Percentiles rank a stretch among this genome's conserved stretches.
These are phyloP conservation scores for Favolaschia claudopus DNA, from an alignment of 768 basidiomycete species.

Conservation along the genomic window DNA sequence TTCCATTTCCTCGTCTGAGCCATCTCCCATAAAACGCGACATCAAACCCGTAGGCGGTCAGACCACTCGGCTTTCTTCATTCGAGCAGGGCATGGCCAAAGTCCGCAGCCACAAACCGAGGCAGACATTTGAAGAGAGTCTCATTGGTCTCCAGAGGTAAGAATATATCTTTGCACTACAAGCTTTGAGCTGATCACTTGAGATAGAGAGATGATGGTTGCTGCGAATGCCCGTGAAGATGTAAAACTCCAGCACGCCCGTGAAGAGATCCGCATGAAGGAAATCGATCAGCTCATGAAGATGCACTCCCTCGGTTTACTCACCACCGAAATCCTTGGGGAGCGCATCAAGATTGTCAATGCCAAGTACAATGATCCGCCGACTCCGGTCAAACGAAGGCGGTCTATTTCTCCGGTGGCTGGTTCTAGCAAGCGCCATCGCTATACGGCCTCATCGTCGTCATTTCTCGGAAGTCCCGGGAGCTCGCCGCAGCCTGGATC, in stretches of 20 bases:
- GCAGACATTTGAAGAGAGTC: slow-evolving; percentile 4
- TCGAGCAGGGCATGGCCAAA: slow-evolving; percentile 6
- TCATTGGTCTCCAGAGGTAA: slow-evolving; percentile 20
- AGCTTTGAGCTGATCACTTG: background rate
- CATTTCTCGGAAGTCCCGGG: too few species aligned
- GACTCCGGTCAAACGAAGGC: too few species aligned
- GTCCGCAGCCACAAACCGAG: slow-evolving; percentile 11
- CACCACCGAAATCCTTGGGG: background rate
- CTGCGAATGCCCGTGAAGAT: background rate
- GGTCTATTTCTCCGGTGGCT: too few species aligned
- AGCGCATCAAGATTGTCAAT: background rate
- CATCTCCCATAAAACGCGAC: background rate
- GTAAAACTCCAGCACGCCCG: background rate
- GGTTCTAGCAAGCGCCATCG: too few species aligned
- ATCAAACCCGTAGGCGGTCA: background rate
- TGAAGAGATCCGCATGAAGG: background rate
- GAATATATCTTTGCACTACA: too few species aligned
- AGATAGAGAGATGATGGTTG: background rate
- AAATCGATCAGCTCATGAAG: background rate
- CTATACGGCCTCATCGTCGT: too few species aligned
- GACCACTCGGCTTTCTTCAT: slow-evolving; percentile 3
- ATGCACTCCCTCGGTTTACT: background rate
- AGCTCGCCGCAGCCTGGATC: too few species aligned
- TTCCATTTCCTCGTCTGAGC: background rate
- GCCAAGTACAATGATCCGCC: too few species aligned